Evolutionary conservation across 345 rosid genomes (phyloP).

Genomic region (Abelmoschus esculentus): DNA sequence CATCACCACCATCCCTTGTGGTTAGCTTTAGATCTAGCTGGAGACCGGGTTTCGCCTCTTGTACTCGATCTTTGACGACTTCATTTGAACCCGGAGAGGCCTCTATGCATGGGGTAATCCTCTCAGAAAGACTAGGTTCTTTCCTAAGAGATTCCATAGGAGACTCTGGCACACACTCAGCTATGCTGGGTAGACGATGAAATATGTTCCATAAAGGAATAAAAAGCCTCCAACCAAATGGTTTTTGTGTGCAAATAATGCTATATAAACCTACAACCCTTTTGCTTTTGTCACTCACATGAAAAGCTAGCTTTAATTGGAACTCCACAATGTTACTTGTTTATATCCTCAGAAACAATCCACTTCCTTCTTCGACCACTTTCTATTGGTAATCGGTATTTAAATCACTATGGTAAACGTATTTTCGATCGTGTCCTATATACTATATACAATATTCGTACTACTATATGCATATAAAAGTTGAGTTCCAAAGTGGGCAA

Average conservation of each 20-base stretch:
- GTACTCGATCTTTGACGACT: constrained; percentile 15
- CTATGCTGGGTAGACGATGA: constrained; percentile 9
- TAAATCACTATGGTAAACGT: not conserved
- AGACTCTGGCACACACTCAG: not conserved
- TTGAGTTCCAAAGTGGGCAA: constrained; percentile 7
- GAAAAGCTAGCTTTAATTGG: constrained; percentile 1
- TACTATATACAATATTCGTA: not conserved
- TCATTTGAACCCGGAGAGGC: constrained; percentile 11
- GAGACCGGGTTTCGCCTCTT: constrained; percentile 14
- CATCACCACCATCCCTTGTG: constrained; percentile 17
- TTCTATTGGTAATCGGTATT: not conserved
- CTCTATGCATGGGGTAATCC: not conserved
- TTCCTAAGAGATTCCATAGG: constrained; percentile 33
- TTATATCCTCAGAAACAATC: too few relatives aligned
- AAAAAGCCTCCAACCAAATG: constrained; percentile 12
- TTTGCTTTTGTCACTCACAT: constrained; percentile 9
- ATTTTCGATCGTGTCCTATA: not conserved
- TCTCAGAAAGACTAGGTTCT: not conserved
- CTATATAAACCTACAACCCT: constrained; percentile 23
- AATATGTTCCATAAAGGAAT: constrained; percentile 1
- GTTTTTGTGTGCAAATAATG: constrained; percentile 10
- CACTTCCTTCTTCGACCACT: too few relatives aligned
- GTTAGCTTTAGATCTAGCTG: constrained; percentile 33
- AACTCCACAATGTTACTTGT: too few relatives aligned
- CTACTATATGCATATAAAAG: not conserved